These are phyloP conservation scores for carrot (Daucus carota) DNA, from an alignment of 129 eudicot genomes.

Conservation along the genomic window DNA sequence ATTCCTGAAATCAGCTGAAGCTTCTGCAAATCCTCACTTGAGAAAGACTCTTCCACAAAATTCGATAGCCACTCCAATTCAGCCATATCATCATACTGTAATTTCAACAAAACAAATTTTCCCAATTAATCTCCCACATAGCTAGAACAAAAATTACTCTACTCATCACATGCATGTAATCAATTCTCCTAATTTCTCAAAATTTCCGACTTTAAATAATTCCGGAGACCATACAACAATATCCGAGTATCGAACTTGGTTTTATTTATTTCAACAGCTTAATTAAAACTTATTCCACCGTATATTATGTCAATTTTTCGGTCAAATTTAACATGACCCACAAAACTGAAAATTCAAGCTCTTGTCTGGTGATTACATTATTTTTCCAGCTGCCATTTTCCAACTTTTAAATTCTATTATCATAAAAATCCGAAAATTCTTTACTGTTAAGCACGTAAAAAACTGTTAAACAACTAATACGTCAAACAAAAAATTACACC, in stretches of 20 bases:
- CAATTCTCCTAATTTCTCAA: neutral
- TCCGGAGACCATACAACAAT: too few species aligned
- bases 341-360: neutral
- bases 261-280: too few species aligned
- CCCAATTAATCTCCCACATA: neutral
- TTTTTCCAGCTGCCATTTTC: neutral
- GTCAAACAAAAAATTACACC: neutral
- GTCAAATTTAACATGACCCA: neutral
- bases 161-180: neutral
- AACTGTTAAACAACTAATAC: too few species aligned
- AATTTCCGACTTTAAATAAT: too few species aligned
- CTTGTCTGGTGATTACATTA: neutral
- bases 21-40: constrained; percentile 63
- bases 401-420: neutral
- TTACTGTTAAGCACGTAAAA: neutral
- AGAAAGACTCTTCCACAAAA: constrained; percentile 79
- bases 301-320: neutral
- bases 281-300: too few species aligned
- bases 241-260: too few species aligned
- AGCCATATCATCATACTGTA: constrained; percentile 78
- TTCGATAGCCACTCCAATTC: constrained; percentile 87
- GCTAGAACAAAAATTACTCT: neutral
- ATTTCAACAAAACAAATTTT: neutral
- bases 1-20: constrained; percentile 50
- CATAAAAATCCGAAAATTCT: neutral